Evolutionary conservation across 192 early-diverging fungal genomes (phyloP).

Genomic region (Dispira parvispora): DNA sequence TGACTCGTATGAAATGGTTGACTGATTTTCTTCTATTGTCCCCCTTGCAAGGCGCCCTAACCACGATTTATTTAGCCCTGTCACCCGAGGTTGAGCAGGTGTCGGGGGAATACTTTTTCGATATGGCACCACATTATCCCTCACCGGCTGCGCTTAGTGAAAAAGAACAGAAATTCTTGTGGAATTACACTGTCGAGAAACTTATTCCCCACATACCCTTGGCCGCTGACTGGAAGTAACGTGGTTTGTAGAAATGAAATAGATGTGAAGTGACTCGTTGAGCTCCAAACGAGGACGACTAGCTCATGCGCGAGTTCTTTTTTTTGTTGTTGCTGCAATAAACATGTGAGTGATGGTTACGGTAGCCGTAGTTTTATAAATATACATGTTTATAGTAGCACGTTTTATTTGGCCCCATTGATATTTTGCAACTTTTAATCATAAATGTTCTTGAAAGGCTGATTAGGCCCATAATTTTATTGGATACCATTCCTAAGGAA

Average conservation of each 20-base stretch:
- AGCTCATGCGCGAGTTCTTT: no score
- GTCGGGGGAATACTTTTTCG: conserved; percentile 25
- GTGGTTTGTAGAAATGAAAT: background rate
- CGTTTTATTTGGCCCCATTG: no score
- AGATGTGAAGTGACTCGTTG: no score
- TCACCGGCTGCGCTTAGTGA: conserved; percentile 14
- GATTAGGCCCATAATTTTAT: no score
- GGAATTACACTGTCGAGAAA: conserved; percentile 21
- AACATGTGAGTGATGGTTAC: no score
- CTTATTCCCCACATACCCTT: conserved; percentile 13
- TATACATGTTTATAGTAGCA: no score
- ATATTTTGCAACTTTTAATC: no score
- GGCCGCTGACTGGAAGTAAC: background rate
- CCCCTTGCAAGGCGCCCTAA: conserved; percentile 20
- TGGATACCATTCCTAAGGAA: no score
- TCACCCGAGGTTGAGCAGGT: conserved; percentile 24
- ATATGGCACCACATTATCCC: conserved; percentile 15
- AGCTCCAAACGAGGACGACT: no score
- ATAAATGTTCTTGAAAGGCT: no score
- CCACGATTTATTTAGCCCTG: conserved; percentile 26
- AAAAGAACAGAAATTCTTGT: conserved; percentile 13
- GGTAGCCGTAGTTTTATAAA: no score
- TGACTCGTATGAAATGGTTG: conserved; percentile 21
- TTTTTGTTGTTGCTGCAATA: no score
- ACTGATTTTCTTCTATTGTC: conserved; percentile 21